phyloP scores from a whole-genome alignment of 2,329 filamentous ascomycete genomes.

The Epicoccum sorghinum region DNA sequence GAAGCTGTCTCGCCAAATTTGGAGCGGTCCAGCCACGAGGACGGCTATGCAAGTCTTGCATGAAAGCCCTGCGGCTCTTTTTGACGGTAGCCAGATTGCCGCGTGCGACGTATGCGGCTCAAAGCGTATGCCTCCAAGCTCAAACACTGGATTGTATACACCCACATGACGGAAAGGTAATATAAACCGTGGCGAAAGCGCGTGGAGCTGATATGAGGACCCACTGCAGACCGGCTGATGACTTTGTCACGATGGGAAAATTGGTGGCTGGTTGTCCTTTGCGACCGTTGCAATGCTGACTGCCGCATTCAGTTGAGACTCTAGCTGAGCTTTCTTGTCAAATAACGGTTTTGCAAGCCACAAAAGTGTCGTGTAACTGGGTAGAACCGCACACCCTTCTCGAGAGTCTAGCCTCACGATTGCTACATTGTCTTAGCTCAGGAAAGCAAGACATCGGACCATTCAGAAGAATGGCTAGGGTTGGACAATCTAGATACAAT shows the following conservation, averaged over 20 bases:
- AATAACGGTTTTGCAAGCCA: constrained; percentile 13
- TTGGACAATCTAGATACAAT: too few species aligned
- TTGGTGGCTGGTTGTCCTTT: constrained; percentile 16
- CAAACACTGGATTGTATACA: not conserved
- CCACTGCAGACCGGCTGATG: constrained; percentile 6
- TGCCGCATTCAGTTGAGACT: constrained; percentile 8
- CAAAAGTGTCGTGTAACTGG: constrained; percentile 1
- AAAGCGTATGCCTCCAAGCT: constrained; percentile 3
- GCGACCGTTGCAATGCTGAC: constrained; percentile 15
- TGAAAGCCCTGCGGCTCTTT: constrained; percentile 10
- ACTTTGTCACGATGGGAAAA: constrained; percentile 11
- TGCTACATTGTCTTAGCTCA: not conserved
- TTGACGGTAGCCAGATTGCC: constrained; percentile 1
- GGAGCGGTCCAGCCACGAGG: constrained; percentile 15
- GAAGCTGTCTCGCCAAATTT: constrained; percentile 13
- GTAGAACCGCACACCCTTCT: constrained; percentile 4
- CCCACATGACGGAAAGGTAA: constrained; percentile 2
- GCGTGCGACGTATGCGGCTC: constrained; percentile 15
- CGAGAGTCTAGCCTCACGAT: not conserved
- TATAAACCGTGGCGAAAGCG: not conserved
- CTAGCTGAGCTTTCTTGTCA: constrained; percentile 8
- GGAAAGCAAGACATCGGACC: not conserved
- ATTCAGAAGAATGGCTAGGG: too few species aligned
- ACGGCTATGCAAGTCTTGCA: constrained; percentile 11
- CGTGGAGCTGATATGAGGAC: constrained; percentile 1